Conservation (phyloP, 2,329 filamentous ascomycete genomes). For the Penicillium griseofulvum region DNA sequence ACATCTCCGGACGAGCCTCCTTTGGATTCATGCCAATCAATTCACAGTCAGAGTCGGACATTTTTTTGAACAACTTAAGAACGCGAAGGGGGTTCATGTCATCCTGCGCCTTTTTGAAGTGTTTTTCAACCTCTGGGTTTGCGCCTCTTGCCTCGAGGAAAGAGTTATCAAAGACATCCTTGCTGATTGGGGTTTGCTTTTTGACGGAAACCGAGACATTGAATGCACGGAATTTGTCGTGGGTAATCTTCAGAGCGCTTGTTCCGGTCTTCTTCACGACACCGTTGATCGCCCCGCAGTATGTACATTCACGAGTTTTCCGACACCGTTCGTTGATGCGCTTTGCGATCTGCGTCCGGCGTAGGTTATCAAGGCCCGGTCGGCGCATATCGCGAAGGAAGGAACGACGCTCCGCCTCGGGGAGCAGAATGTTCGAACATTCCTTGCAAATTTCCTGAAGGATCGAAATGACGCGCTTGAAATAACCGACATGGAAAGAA, state of each 20-base stretch:
- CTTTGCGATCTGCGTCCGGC: constrained; percentile 79
- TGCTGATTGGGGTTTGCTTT: constrained; percentile 78
- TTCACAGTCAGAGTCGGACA: constrained; percentile 82
- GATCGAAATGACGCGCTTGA: constrained; percentile 88
- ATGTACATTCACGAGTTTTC: constrained; percentile 78
- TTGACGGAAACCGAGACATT: constrained; percentile 84
- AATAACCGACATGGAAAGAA: constrained; percentile 92
- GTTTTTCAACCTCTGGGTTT: constrained; percentile 82
- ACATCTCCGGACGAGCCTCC: constrained; percentile 90
- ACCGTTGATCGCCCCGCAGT: constrained; percentile 80
- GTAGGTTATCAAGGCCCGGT: constrained; percentile 81
- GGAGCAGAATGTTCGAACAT: constrained; percentile 79
- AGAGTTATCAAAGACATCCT: constrained; percentile 80
- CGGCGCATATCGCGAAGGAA: constrained; percentile 79
- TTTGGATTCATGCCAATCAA: constrained; percentile 82
- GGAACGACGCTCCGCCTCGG: constrained; percentile 71
- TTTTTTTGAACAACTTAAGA: constrained; percentile 85
- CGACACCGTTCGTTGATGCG: constrained; percentile 85
- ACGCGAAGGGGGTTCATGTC: constrained; percentile 88
- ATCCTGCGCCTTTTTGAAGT: constrained; percentile 87
- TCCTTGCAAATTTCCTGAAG: constrained; percentile 96
- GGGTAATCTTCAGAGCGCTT: constrained; percentile 83
- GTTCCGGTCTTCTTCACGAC: constrained; percentile 83
- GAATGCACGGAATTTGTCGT: constrained; percentile 87
- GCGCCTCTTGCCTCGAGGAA: constrained; percentile 75